These are phyloP conservation scores for Ganoderma meredithae DNA, from an alignment of 1,284 basidiomycete genomes.

Conservation along the genomic window DNA sequence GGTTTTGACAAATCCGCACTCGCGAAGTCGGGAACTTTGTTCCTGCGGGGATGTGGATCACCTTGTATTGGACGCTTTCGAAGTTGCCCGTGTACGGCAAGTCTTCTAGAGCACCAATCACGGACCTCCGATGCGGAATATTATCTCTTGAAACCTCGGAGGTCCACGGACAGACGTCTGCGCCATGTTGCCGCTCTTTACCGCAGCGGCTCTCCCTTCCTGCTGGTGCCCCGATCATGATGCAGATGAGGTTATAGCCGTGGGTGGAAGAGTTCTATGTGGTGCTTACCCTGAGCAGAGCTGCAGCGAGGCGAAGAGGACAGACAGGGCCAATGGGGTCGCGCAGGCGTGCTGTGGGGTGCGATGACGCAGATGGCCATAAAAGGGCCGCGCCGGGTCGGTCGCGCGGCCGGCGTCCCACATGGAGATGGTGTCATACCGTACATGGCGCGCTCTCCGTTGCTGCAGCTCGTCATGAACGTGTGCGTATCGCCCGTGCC, in stretches of 20 bases:
- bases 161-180: background rate
- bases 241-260: background rate
- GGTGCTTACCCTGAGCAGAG: background rate
- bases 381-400: constrained; percentile 9
- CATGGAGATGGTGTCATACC: constrained; percentile 19
- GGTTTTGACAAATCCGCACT: background rate
- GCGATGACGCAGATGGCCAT: constrained; percentile 11
- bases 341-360: constrained; percentile 9
- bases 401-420: constrained; percentile 1
- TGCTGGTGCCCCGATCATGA: background rate
- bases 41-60: background rate
- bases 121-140: background rate
- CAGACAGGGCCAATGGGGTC: constrained; percentile 10
- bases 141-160: background rate
- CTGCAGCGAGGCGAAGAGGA: background rate
- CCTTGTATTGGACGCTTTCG: background rate
- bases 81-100: background rate
- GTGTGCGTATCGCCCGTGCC: constrained; percentile 12
- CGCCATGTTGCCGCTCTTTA: background rate
- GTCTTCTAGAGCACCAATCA: background rate
- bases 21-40: background rate
- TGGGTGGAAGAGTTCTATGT: background rate
- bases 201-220: background rate
- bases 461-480: constrained; percentile 11
- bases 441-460: background rate